These are phyloP conservation scores for Xylariales sp. DNA, from an alignment of 2,329 filamentous ascomycete genomes.

Conservation along the genomic window DNA sequence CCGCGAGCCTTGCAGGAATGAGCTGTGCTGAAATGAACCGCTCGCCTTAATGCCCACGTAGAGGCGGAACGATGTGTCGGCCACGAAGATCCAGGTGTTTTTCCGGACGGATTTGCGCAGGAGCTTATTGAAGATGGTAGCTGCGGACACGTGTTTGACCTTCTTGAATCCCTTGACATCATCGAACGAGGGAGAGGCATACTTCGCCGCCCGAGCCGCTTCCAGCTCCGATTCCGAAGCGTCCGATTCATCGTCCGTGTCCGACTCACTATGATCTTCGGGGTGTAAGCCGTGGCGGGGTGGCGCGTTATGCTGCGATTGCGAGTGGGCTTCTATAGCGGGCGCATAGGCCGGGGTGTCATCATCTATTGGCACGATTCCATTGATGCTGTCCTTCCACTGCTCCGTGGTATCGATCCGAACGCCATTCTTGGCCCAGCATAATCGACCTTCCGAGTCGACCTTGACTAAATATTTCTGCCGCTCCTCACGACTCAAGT, in stretches of 20 bases:
- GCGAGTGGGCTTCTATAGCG: constrained; percentile 22
- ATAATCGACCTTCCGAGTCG: constrained; percentile 69
- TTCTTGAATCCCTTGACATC: constrained; percentile 51
- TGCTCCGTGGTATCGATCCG: constrained; percentile 71
- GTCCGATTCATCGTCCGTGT: constrained; percentile 17
- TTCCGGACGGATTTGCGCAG: constrained; percentile 75
- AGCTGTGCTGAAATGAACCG: constrained; percentile 86
- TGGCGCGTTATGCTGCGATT: constrained; percentile 20
- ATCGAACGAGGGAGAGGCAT: constrained; percentile 60
- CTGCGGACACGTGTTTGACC: constrained; percentile 61
- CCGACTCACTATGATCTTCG: constrained; percentile 14
- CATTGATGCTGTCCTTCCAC: constrained; percentile 76
- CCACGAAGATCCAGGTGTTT: constrained; percentile 92
- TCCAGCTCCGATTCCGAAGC: constrained; percentile 46
- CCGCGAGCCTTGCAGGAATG: constrained; percentile 77
- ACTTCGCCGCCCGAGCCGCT: constrained; percentile 58
- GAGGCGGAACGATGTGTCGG: constrained; percentile 77
- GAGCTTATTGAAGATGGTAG: constrained; percentile 73
- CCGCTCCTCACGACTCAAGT: constrained; percentile 77
- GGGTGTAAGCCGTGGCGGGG: constrained; percentile 18
- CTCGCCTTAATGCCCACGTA: constrained; percentile 89
- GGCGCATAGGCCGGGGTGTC: constrained; percentile 49
- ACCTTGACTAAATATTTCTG: constrained; percentile 76
- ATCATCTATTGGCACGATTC: constrained; percentile 61
- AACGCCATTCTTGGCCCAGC: constrained; percentile 80